Conservation (phyloP, 305 asterid species). For the Withania somnifera region DNA sequence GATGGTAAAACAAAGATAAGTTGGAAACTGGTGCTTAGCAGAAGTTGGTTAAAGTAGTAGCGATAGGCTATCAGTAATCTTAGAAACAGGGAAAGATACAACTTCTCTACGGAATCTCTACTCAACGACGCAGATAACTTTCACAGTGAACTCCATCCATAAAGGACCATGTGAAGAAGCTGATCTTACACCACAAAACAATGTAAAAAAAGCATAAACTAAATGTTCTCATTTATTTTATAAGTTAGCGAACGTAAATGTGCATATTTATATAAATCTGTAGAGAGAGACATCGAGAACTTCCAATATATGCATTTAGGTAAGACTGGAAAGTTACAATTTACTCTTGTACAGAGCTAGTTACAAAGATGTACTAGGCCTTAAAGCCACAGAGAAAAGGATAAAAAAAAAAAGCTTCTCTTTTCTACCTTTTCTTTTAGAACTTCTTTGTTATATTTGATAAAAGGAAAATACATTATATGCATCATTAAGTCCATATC, state of each 20-base stretch:
- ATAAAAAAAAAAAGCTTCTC: not conserved
- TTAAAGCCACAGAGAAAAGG: conserved; percentile 11
- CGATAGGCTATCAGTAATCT: not conserved
- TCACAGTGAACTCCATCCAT: not conserved
- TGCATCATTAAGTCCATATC: conserved; percentile 13
- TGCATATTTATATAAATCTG: not conserved
- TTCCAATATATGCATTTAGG: conserved; percentile 9
- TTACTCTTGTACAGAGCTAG: conserved; percentile 26
- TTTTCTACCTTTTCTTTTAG: conserved; percentile 14
- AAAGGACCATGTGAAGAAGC: not conserved
- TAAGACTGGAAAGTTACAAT: conserved; percentile 13
- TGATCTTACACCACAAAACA: not conserved
- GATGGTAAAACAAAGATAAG: not conserved
- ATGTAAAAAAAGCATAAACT: not conserved
- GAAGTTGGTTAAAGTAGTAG: not conserved
- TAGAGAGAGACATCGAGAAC: not conserved
- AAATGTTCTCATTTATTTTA: not conserved
- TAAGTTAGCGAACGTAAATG: not conserved
- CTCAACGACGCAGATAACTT: not conserved
- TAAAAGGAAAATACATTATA: conserved; percentile 12
- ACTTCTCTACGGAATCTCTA: not conserved
- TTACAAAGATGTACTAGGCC: conserved; percentile 38
- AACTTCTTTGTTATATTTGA: conserved; percentile 2
- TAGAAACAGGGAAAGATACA: not conserved
- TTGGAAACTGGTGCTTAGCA: not conserved